phyloP scores from a whole-genome alignment of 2,329 filamentous ascomycete species.

The Fusarium papillatum region DNA sequence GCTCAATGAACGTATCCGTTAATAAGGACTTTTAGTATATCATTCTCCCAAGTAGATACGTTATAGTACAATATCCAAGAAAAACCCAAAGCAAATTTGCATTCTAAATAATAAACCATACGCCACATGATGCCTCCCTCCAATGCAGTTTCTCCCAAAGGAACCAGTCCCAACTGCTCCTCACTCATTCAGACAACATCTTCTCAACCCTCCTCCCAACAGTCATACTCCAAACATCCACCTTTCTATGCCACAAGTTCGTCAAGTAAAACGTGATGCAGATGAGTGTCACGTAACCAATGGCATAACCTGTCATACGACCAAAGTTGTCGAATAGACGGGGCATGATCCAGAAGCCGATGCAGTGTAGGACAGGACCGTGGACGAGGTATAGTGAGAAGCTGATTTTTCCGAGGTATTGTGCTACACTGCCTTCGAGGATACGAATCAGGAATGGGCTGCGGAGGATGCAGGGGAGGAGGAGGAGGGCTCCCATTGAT shows the following conservation, averaged over 20 bases:
- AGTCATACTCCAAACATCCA: constrained; percentile 53
- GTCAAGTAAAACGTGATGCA: constrained; percentile 50
- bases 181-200: constrained; percentile 21
- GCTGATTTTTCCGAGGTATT: constrained; percentile 55
- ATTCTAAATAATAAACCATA: neutral
- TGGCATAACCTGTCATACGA: constrained; percentile 41
- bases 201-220: constrained; percentile 53
- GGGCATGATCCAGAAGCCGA: constrained; percentile 71
- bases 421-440: constrained; percentile 48
- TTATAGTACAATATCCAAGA: neutral
- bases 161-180: neutral
- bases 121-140: neutral
- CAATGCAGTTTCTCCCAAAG: neutral
- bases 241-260: constrained; percentile 51
- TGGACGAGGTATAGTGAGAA: constrained; percentile 59
- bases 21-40: neutral
- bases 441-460: constrained; percentile 45
- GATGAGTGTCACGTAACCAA: constrained; percentile 50
- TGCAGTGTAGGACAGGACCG: constrained; percentile 69
- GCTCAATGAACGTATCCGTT: neutral
- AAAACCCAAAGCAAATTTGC: neutral
- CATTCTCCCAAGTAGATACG: neutral
- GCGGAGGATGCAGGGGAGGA: constrained; percentile 52
- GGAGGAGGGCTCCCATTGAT: constrained; percentile 52
- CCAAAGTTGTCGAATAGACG: constrained; percentile 54